These are phyloP conservation scores for Psophocarpus tetragonolobus DNA, from an alignment of 306 rosid genomes.

Conservation along the genomic window DNA sequence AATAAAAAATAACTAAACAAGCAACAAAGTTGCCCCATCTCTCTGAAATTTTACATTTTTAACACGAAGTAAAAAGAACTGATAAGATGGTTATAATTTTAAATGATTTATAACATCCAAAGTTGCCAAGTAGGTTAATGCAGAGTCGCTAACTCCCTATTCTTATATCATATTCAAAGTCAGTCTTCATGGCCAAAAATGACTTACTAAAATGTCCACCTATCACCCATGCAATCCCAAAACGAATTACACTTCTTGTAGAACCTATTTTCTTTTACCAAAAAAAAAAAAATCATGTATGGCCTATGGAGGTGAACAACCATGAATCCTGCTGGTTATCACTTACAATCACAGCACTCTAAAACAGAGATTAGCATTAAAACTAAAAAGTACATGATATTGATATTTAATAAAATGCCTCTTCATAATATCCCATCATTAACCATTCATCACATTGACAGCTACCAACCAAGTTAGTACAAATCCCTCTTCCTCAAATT, in stretches of 20 bases:
- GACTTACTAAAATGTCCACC: background rate
- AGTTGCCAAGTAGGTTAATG: slow-evolving; percentile 36
- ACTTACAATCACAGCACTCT: slow-evolving; percentile 7
- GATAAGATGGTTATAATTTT: background rate
- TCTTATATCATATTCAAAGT: background rate
- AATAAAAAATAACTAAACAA: background rate
- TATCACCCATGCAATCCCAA: background rate
- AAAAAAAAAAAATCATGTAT: background rate
- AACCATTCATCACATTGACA: background rate
- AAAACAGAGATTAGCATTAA: background rate
- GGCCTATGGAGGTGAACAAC: background rate
- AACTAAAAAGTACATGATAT: no score
- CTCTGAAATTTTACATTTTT: background rate
- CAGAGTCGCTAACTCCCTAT: background rate
- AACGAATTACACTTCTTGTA: background rate
- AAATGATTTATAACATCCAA: slow-evolving; percentile 59
- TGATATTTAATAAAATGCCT: no score
- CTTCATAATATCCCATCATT: background rate
- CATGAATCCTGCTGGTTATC: background rate
- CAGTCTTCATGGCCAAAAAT: background rate
- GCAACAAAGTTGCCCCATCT: slow-evolving; percentile 19
- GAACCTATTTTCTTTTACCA: background rate
- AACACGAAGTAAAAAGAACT: background rate
- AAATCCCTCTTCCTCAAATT: background rate
- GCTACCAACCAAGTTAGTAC: background rate